Base-by-base conservation (phyloP, 192 early-diverging fungal genomes). In the Entomortierella lignicola region DNA sequence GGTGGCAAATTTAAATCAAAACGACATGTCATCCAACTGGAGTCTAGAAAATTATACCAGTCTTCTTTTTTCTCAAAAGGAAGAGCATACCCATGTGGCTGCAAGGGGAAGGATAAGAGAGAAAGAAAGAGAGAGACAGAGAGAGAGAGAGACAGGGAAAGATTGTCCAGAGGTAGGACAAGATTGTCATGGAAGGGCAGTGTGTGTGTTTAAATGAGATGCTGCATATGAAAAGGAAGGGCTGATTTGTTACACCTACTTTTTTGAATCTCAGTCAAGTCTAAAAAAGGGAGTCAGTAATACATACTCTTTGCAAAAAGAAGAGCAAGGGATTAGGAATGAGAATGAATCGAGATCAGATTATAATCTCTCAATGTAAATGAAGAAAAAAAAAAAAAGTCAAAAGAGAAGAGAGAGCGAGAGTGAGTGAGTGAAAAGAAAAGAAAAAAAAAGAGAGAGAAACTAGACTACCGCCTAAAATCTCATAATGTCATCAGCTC, bases 1-100 rank as follows among this genome's bases (percentile, higher is more conserved):
- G 56, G 62, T 64, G 62, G 62, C 62, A 64, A 63, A 64, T 27
- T 29, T 26, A 54, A 37, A 37, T 10, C 4, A 37, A 37, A 37
- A 37, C 10, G 34, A 37, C 34, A 37, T 37, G 34, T 37, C 34
- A 37, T 37, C 26, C 52, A 54, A 54, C n/a, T 50, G 48, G 4
- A 23, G 5, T 17, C 34, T 37, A 37, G 34, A 7, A 4, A 7
- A 37, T 10, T n/a, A n/a, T 37, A 37, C 34, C 5, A 37, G 34
- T 4, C 5, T 4, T 37, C 5, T 10, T 37, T 37, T 37, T 37
- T 7, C 5, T 4, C 5, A 47, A 47, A 47, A 47, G 15, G 20
- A 12, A 47, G 4, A 47, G 2, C 4, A 12, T 47, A 47, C 25
- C 52, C 52, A 54, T 23, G 52, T 27, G 52, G 52, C 25, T 6